These are phyloP conservation scores for Pinus albicaulis DNA, from an alignment of 75 land plant genomes.

Conservation along the genomic window DNA sequence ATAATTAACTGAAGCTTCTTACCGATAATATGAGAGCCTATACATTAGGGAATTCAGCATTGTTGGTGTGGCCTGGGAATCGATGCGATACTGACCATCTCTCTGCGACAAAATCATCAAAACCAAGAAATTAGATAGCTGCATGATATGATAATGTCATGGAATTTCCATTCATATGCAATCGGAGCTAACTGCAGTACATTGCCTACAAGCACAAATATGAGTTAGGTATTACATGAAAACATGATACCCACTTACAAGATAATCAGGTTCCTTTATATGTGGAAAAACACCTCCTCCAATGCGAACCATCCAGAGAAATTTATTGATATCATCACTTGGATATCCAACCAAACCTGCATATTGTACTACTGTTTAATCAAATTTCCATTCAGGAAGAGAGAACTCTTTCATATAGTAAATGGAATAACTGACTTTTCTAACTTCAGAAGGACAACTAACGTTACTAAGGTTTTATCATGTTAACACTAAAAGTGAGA, in stretches of 20 bases:
- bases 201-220: neutral
- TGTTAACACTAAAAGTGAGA: neutral
- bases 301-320: conserved; percentile 99
- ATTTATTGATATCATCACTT: conserved; percentile 99
- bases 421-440: neutral
- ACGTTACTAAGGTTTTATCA: neutral
- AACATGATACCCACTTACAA: conserved; percentile 48
- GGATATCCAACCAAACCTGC: conserved; percentile 94
- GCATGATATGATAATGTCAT: neutral
- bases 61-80: conserved; percentile 94
- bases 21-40: conserved; percentile 97
- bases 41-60: conserved; percentile 99
- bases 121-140: conserved; percentile 7
- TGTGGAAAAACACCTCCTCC: conserved; percentile 99
- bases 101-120: conserved; percentile 43
- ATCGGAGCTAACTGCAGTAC: neutral
- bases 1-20: conserved; percentile 1
- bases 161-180: neutral
- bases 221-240: neutral
- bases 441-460: neutral
- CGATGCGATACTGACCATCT: conserved; percentile 97
- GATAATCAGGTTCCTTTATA: conserved; percentile 98
- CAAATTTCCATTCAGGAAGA: neutral
- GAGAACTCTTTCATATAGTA: neutral
- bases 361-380: neutral